Conservation (phyloP, 768 basidiomycete genomes). For the Tylopilus rubrobrunneus region DNA sequence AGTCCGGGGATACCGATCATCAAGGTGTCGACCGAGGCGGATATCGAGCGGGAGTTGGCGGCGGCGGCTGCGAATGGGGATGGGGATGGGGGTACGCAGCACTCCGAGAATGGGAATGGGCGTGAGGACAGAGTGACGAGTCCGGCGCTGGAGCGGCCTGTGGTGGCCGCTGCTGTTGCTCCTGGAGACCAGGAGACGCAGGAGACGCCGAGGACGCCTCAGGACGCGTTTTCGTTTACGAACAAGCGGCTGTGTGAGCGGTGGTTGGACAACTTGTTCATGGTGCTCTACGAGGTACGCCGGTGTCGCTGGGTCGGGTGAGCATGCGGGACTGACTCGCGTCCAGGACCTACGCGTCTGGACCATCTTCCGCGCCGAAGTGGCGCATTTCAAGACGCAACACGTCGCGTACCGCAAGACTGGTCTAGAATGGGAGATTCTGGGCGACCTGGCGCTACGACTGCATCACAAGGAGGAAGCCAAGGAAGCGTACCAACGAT, state of each 20-base stretch:
- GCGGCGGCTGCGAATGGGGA: conserved; percentile 22
- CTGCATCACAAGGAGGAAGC: conserved; percentile 97
- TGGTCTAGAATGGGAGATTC: conserved; percentile 95
- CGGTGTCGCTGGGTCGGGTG: background rate
- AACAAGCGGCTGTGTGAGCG: conserved; percentile 96
- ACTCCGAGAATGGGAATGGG: conserved; percentile 19
- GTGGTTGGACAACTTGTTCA: conserved; percentile 97
- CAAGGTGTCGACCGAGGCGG: conserved; percentile 70
- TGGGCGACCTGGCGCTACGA: conserved; percentile 91
- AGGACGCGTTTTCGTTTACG: conserved; percentile 84
- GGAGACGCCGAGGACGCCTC: conserved; percentile 25
- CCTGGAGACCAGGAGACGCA: conserved; percentile 21
- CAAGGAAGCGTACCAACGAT: conserved; percentile 95
- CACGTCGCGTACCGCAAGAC: conserved; percentile 98
- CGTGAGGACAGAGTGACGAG: conserved; percentile 16
- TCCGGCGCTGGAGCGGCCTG: conserved; percentile 38
- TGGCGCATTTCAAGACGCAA: conserved; percentile 98
- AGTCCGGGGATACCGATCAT: conserved; percentile 57
- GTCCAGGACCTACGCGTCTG: conserved; percentile 84
- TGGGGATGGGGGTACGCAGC: conserved; percentile 9
- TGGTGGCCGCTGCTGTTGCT: conserved; percentile 38
- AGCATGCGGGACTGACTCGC: background rate
- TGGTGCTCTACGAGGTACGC: conserved; percentile 93
- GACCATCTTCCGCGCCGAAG: conserved; percentile 98
- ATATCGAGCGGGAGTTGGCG: conserved; percentile 43